A percentile compares a stretch with the other conserved stretches of the same genome.
These are phyloP conservation scores for Vaucheria bursata DNA, from an alignment of 352 stramenopile species.

Conservation along the genomic window DNA sequence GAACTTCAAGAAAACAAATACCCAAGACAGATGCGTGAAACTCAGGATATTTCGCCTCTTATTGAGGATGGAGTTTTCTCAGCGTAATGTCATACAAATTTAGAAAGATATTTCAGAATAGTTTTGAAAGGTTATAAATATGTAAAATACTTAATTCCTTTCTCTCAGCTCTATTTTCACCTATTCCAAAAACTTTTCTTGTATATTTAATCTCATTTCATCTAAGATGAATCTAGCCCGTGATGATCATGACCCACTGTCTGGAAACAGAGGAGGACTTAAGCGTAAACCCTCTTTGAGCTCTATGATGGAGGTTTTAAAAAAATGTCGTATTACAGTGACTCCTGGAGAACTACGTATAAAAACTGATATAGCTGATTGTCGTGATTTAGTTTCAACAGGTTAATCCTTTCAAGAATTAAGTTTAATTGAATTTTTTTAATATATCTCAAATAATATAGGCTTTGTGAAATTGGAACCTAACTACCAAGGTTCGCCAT, in stretches of 20 bases:
- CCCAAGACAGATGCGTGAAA: too few species aligned
- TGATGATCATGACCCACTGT: not conserved
- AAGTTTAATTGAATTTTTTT: too few species aligned
- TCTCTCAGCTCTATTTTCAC: too few species aligned
- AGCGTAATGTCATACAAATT: too few species aligned
- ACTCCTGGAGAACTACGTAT: not conserved
- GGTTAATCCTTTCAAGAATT: not conserved
- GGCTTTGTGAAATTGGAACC: not conserved
- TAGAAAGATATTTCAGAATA: too few species aligned
- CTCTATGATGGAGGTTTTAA: not conserved
- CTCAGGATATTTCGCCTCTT: too few species aligned
- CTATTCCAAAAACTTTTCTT: too few species aligned
- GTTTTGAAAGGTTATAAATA: too few species aligned
- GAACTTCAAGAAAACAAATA: too few species aligned
- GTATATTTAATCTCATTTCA: too few species aligned
- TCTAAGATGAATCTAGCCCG: not conserved
- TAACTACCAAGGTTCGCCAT: not conserved
- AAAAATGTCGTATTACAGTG: not conserved
- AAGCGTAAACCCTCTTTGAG: not conserved
- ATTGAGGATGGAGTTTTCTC: too few species aligned
- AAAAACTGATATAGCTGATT: not conserved
- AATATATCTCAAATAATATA: not conserved
- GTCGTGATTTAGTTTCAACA: not conserved
- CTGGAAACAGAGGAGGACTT: not conserved
- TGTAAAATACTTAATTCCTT: too few species aligned